phyloP scores from a whole-genome alignment of 371 early-diverging fungal genomes.

The Mucor circinelloides region DNA sequence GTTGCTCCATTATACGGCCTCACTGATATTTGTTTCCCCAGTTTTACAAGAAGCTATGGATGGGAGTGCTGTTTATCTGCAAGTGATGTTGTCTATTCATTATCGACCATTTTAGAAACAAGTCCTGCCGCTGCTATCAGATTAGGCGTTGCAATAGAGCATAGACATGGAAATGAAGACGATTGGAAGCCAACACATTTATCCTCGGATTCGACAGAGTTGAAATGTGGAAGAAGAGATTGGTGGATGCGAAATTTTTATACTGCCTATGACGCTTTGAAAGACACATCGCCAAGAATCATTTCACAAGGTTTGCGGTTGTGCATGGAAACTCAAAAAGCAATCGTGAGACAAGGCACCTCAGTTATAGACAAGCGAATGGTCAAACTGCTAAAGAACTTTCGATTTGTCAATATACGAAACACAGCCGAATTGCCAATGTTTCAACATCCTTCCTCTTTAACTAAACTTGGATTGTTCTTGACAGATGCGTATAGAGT shows the following conservation, averaged over 20 bases:
- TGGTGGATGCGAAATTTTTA: slow-evolving; percentile 84
- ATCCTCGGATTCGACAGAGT: not conserved
- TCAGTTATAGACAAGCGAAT: slow-evolving; percentile 76
- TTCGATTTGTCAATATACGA: slow-evolving; percentile 71
- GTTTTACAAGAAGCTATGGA: slow-evolving; percentile 83
- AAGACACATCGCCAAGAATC: slow-evolving; percentile 47
- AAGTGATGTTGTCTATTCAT: slow-evolving; percentile 79
- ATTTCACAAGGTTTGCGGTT: slow-evolving; percentile 70
- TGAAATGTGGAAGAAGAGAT: slow-evolving; percentile 29
- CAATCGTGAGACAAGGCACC: slow-evolving; percentile 74
- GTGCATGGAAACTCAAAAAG: slow-evolving; percentile 76
- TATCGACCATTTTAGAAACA: slow-evolving; percentile 76
- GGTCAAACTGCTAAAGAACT: slow-evolving; percentile 67
- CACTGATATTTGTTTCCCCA: slow-evolving; percentile 73
- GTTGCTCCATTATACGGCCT: slow-evolving; percentile 82
- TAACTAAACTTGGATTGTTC: slow-evolving; percentile 77
- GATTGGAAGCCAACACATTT: slow-evolving; percentile 20
- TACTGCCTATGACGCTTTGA: slow-evolving; percentile 84
- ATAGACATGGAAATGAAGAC: slow-evolving; percentile 27
- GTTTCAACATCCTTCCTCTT: slow-evolving; percentile 64
- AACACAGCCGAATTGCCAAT: slow-evolving; percentile 57
- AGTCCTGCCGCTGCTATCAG: slow-evolving; percentile 51
- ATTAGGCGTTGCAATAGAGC: slow-evolving; percentile 29
- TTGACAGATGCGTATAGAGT: slow-evolving; percentile 79
- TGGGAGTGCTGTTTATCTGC: slow-evolving; percentile 76